Evolutionary conservation across 768 basidiomycete genomes (phyloP), one percentile per base, ranked within the genome.

Genomic region (Leucocoprinus leucothites): DNA sequence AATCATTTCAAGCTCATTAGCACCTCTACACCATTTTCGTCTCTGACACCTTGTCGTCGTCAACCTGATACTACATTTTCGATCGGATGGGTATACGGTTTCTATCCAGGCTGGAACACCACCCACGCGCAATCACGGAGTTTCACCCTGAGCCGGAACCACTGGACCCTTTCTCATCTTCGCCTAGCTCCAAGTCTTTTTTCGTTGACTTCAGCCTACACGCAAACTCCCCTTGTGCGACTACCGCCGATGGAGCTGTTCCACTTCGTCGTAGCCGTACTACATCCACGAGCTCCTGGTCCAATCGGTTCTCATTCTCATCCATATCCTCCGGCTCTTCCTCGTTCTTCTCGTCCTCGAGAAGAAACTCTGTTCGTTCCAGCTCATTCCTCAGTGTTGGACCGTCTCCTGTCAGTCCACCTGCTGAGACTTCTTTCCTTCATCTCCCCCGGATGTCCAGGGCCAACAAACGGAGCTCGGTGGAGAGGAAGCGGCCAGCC

Each of bases 251-350:
- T 59, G 67, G 21, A 45, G 64, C 4, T 36, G 61, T 26, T 53
- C 59, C 16, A 57, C 64, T 2, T 61, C 65, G 26, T 70, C 66
- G 56, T 65, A 61, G 24, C 75, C 76, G 49, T 76, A 76, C 11
- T 77, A 74, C 62, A 69, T 79, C 42, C 76, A 73, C 6, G 56
- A 78, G 38, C 74, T 73, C 9, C 55, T 79, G 43, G 67, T 70
- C 2, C 64, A 68, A 18, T 71, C 68, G 40, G 21, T 45, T 45
- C 18, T 73, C 26, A 63, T 69, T 6, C 70, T 65, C 3, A 60
- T 65, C 58, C 19, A 41, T 34, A 25, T 5, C 22, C 25, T 47
- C 50, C 8, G 16, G 22, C 18, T 38, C 50, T n/a, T 22, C 48
- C 19, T 19, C 36, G 22, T 35, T 16, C 21, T 16, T 21, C 8